A percentile compares a stretch with the other conserved stretches of the same genome.
These are phyloP conservation scores for Fusarium burgessii DNA, from an alignment of 2,329 filamentous ascomycete species.

Conservation along the genomic window DNA sequence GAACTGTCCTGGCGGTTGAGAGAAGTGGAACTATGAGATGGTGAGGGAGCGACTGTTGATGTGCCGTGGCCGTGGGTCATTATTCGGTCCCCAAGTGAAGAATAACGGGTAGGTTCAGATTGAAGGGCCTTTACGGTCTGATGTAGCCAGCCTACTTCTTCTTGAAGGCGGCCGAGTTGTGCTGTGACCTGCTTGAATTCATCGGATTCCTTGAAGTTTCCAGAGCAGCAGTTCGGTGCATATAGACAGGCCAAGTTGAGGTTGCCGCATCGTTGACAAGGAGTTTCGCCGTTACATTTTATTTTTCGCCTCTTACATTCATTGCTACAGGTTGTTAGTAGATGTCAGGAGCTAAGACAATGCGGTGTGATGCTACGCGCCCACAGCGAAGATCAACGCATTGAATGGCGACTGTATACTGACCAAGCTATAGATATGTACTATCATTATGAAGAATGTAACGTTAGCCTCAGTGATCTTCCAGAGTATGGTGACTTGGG, in stretches of 20 bases:
- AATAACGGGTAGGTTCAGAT: slow-evolving; percentile 61
- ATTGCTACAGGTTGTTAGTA: slow-evolving; percentile 61
- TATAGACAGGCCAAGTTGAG: slow-evolving; percentile 75
- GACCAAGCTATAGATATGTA: slow-evolving; percentile 74
- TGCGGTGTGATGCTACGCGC: not conserved
- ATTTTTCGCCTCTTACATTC: slow-evolving; percentile 82
- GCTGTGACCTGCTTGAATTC: slow-evolving; percentile 86
- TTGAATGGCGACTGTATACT: slow-evolving; percentile 43
- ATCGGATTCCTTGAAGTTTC: slow-evolving; percentile 90
- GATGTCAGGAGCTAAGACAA: not conserved
- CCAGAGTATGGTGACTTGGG: not conserved
- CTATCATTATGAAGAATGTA: slow-evolving; percentile 46
- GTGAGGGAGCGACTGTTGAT: slow-evolving; percentile 55
- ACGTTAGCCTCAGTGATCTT: slow-evolving; percentile 33
- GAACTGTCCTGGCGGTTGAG: slow-evolving; percentile 58
- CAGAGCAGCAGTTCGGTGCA: slow-evolving; percentile 75
- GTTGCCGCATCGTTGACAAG: slow-evolving; percentile 76
- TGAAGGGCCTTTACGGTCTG: slow-evolving; percentile 77
- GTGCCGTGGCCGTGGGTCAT: slow-evolving; percentile 51
- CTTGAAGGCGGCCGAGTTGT: slow-evolving; percentile 80
- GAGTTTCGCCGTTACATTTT: slow-evolving; percentile 78
- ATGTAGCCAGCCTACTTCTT: slow-evolving; percentile 84
- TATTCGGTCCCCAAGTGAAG: slow-evolving; percentile 58
- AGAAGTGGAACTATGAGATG: slow-evolving; percentile 56
- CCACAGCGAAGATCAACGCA: not conserved